Evolutionary conservation across 441 rosid species (phyloP).

Genomic region (Populus hybrid): DNA sequence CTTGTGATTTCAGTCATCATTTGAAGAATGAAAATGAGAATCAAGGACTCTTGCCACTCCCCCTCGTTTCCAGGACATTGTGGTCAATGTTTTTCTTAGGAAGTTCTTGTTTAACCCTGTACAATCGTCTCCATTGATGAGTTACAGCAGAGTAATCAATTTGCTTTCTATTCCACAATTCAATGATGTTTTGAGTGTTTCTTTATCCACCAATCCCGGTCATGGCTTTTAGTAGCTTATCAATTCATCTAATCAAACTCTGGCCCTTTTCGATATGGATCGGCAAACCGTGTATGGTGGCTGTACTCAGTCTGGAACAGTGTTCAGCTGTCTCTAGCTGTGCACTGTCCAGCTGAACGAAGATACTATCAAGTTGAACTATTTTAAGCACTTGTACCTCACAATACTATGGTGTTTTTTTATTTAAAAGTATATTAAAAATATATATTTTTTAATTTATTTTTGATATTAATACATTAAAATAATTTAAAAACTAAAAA

Average conservation of each 20-base stretch:
- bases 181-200: not conserved
- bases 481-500: too few species aligned
- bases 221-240: not conserved
- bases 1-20: not conserved
- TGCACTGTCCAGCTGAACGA: not conserved
- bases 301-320: not conserved
- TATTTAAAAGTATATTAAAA: too few species aligned
- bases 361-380: not conserved
- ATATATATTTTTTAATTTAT: too few species aligned
- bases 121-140: slow-evolving; percentile 3
- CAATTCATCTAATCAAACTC: not conserved
- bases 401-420: not conserved
- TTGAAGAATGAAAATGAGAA: slow-evolving; percentile 12
- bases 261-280: not conserved
- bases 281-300: not conserved
- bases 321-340: not conserved
- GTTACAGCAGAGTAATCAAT: slow-evolving; percentile 5
- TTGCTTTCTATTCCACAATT: not conserved
- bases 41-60: not conserved
- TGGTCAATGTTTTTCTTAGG: not conserved
- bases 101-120: slow-evolving; percentile 2
- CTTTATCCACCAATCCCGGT: not conserved
- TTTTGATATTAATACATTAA: too few species aligned
- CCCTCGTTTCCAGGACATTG: not conserved
- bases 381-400: not conserved